phyloP scores from a whole-genome alignment of 2,329 filamentous ascomycete genomes.

The Botrytis squamosa region DNA sequence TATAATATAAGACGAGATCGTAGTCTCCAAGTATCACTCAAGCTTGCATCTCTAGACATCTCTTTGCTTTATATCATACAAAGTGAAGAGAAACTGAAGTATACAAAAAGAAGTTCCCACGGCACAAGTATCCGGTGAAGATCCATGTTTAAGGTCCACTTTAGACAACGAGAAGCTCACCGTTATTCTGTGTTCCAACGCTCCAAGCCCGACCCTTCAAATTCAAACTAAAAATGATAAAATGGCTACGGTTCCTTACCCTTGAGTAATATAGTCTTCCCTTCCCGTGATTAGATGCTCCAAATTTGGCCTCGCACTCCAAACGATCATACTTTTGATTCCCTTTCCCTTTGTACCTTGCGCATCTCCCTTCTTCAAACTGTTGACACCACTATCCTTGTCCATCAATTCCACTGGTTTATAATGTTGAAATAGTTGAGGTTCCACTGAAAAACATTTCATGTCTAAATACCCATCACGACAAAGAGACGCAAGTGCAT shows the following conservation, averaged over 20 bases:
- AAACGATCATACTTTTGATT: constrained; percentile 41
- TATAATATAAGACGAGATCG: too few relatives aligned
- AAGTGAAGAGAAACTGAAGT: too few relatives aligned
- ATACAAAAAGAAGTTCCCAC: too few relatives aligned
- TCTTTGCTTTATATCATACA: too few relatives aligned
- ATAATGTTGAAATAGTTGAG: constrained; percentile 42
- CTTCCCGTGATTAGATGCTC: constrained; percentile 35
- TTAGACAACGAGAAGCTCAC: too few relatives aligned
- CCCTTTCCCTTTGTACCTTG: constrained; percentile 36
- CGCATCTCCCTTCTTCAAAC: neutral
- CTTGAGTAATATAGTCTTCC: neutral
- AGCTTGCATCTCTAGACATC: too few relatives aligned
- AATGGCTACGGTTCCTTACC: neutral
- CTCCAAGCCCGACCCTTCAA: neutral
- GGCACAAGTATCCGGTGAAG: too few relatives aligned
- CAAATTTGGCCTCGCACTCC: constrained; percentile 41
- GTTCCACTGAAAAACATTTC: constrained; percentile 41
- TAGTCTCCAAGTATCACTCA: too few relatives aligned
- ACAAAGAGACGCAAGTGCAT: constrained; percentile 39
- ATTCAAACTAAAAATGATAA: too few relatives aligned
- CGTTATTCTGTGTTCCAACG: neutral
- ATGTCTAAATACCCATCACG: constrained; percentile 37
- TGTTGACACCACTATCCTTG: constrained; percentile 40
- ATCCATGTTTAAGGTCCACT: too few relatives aligned
- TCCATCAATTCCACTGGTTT: constrained; percentile 35